Percentiles rank a stretch among this genome's conserved stretches.
phyloP scores from a whole-genome alignment of 169 alveolate genomes.

The Pseudocohnilembus persalinus region DNA sequence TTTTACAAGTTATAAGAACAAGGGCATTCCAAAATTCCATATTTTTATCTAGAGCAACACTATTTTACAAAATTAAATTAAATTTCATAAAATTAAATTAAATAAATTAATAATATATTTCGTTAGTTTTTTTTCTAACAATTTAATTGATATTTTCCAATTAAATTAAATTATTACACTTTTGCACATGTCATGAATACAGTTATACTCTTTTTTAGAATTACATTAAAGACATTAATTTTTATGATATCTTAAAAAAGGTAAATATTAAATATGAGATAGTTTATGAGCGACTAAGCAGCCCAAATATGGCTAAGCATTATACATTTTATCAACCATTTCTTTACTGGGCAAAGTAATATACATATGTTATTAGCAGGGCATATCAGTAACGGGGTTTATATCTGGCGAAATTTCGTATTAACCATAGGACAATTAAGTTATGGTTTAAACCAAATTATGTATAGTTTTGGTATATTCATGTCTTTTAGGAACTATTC shows the following conservation, averaged over 20 bases:
- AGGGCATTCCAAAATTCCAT: slow-evolving; percentile 17
- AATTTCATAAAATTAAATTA: too few species aligned
- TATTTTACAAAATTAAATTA: too few species aligned
- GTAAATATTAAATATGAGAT: slow-evolving; percentile 4
- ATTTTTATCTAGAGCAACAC: slow-evolving; percentile 16
- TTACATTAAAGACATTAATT: slow-evolving; percentile 5
- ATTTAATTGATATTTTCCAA: too few species aligned
- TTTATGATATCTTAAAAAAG: slow-evolving; percentile 2
- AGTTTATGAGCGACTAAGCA: slow-evolving; percentile 15
- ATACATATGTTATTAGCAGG: background rate
- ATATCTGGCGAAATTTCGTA: slow-evolving; percentile 5
- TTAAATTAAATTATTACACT: too few species aligned
- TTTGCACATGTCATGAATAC: slow-evolving; percentile 23
- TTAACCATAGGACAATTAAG: slow-evolving; percentile 1
- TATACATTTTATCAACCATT: slow-evolving; percentile 6
- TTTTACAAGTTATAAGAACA: background rate
- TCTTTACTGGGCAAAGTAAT: slow-evolving; percentile 13
- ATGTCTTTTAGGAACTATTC: slow-evolving; percentile 8
- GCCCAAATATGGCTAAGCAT: slow-evolving; percentile 17
- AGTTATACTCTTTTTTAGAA: slow-evolving; percentile 11
- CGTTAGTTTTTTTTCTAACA: too few species aligned
- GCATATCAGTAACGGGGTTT: slow-evolving; percentile 3
- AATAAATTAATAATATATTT: too few species aligned
- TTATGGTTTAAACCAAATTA: slow-evolving; percentile 1
- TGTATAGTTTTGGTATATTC: background rate